A percentile compares a stretch with the other conserved stretches of the same genome.
Conservation (phyloP, 164 flowering plant species). For the Umbilicus rupestris region DNA sequence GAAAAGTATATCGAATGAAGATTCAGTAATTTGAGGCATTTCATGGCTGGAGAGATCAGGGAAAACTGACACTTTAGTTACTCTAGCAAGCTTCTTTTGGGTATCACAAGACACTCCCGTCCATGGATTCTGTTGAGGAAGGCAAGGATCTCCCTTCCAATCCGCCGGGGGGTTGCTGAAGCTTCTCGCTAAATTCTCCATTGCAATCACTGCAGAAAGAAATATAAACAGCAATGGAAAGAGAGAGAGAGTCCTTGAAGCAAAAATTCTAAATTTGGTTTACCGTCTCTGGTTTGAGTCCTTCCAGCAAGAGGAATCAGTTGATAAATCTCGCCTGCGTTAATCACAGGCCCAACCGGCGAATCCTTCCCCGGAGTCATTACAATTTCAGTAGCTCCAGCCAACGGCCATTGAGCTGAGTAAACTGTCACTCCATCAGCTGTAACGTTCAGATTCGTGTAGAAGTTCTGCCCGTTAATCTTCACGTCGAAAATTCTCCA, state of each 20-base stretch:
- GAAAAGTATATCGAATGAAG: not conserved
- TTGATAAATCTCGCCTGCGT: constrained; percentile 68
- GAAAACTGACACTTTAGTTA: constrained; percentile 53
- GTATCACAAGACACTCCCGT: constrained; percentile 62
- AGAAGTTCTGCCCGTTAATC: constrained; percentile 54
- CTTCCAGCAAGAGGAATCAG: constrained; percentile 47
- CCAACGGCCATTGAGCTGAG: constrained; percentile 53
- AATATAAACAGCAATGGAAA: not conserved
- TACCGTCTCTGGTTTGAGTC: constrained; percentile 75
- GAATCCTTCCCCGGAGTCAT: constrained; percentile 33
- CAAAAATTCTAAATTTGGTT: not conserved
- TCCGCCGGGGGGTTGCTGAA: constrained; percentile 56
- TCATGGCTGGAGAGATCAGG: not conserved
- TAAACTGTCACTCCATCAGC: constrained; percentile 48
- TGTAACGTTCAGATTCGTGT: constrained; percentile 46
- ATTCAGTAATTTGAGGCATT: not conserved
- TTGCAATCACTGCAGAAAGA: constrained; percentile 37
- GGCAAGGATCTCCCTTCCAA: constrained; percentile 95
- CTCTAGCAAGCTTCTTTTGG: constrained; percentile 24
- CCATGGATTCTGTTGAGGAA: constrained; percentile 65
- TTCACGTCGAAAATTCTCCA: constrained; percentile 75
- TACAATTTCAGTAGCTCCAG: constrained; percentile 42
- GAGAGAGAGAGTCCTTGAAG: not conserved
- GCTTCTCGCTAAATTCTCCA: constrained; percentile 51
- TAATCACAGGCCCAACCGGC: constrained; percentile 76